A percentile compares a stretch with the other conserved stretches of the same genome.
phyloP scores from a whole-genome alignment of 495 filamentous ascomycete species.

The Aspergillus affinis region DNA sequence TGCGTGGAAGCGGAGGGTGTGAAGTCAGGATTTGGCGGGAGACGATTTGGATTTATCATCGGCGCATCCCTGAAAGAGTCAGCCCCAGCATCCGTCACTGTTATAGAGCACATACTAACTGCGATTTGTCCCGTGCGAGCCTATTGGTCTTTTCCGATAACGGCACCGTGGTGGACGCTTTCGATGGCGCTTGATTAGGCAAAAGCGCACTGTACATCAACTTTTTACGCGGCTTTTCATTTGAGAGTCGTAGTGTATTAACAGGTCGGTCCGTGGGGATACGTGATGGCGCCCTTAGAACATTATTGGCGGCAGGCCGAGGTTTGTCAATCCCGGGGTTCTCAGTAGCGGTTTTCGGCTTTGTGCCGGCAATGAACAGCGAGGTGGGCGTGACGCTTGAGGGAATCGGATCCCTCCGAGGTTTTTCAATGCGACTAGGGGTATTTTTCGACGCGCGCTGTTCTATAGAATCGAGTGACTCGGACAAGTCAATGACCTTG shows the following conservation, averaged over 20 bases:
- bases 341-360: not conserved
- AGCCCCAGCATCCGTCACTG: constrained; percentile 11
- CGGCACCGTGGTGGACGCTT: constrained; percentile 1
- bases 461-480: not conserved
- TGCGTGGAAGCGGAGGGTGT: constrained; percentile 32
- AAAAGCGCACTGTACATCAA: constrained; percentile 48
- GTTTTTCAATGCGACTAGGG: not conserved
- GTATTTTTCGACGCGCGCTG: not conserved
- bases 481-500: not conserved
- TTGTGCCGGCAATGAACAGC: not conserved
- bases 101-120: constrained; percentile 35
- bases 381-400: not conserved
- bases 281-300: not conserved
- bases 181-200: constrained; percentile 23
- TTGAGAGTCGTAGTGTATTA: constrained; percentile 35
- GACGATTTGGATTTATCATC: not conserved
- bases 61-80: constrained; percentile 13
- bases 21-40: constrained; percentile 24
- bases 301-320: not conserved
- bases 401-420: not conserved
- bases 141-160: constrained; percentile 12
- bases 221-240: constrained; percentile 44
- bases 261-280: constrained; percentile 7
- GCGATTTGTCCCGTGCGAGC: constrained; percentile 11
- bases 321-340: not conserved